Conservation (phyloP, 768 basidiomycete species). For the Agaricus blazei region DNA sequence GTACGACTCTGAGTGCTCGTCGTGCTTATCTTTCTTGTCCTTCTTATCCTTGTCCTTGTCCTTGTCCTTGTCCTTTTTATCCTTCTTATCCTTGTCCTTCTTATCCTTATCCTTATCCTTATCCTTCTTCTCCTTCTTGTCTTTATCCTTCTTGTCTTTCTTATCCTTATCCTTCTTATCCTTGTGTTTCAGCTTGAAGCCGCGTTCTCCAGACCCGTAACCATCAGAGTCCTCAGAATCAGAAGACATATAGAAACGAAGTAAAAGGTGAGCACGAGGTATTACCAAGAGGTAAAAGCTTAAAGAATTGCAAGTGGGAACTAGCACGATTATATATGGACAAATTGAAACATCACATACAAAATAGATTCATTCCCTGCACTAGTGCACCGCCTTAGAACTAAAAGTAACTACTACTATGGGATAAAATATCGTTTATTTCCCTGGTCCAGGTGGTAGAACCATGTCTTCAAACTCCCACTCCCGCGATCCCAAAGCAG, state of each 20-base stretch:
- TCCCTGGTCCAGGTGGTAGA: conserved; percentile 35
- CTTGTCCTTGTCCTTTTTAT: conserved; percentile 17
- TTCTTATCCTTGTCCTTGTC: conserved; percentile 11
- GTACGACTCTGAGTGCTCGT: not conserved
- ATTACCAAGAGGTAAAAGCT: not conserved
- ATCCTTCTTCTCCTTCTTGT: conserved; percentile 21
- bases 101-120: conserved; percentile 23
- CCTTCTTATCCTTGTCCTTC: conserved; percentile 19
- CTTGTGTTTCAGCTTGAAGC: not conserved
- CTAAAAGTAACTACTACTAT: not conserved
- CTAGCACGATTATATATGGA: not conserved
- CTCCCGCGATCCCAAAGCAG: conserved; percentile 42
- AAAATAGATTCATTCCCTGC: not conserved
- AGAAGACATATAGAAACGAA: conserved; percentile 1
- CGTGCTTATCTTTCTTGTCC: conserved; percentile 13
- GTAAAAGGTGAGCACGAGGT: conserved; percentile 2
- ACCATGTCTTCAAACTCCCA: conserved; percentile 50
- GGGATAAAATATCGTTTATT: not conserved
- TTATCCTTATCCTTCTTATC: conserved; percentile 7
- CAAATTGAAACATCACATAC: no score
- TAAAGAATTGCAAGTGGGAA: not conserved
- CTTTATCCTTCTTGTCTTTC: conserved; percentile 15
- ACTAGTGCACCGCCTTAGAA: not conserved
- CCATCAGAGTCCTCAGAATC: conserved; percentile 2
- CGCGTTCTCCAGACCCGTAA: not conserved